phyloP scores from a whole-genome alignment of 2,329 filamentous ascomycete species.

The Penicillium sp. region DNA sequence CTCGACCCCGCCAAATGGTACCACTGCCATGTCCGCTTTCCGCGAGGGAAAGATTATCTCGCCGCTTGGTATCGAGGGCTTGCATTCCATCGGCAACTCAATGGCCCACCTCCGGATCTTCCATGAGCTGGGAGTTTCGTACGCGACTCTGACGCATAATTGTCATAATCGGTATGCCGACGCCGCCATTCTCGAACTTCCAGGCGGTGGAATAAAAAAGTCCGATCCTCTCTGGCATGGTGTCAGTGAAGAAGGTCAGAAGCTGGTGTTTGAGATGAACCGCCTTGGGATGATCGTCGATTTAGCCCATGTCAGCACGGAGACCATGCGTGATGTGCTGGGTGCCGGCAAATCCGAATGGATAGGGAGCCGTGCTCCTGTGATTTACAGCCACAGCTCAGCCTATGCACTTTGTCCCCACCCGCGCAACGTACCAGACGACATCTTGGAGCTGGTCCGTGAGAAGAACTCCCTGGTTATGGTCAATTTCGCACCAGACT shows the following conservation, averaged over 20 bases:
- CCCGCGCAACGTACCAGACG: conserved; percentile 84
- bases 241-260: conserved; percentile 66
- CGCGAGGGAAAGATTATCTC: conserved; percentile 66
- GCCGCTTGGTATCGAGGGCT: conserved; percentile 76
- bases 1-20: conserved; percentile 56
- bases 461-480: conserved; percentile 74
- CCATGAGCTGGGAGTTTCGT: conserved; percentile 75
- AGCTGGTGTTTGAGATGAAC: conserved; percentile 85
- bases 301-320: conserved; percentile 71
- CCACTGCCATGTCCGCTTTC: conserved; percentile 62
- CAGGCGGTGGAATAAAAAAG: conserved; percentile 37
- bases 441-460: conserved; percentile 75
- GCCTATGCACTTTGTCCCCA: conserved; percentile 79
- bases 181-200: conserved; percentile 60
- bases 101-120: conserved; percentile 66
- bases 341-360: conserved; percentile 59
- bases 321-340: conserved; percentile 83
- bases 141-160: conserved; percentile 87
- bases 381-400: conserved; percentile 88
- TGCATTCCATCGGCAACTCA: conserved; percentile 90
- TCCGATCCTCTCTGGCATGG: conserved; percentile 53
- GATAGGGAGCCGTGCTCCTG: conserved; percentile 72
- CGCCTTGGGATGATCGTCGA: conserved; percentile 93
- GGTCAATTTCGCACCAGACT: conserved; percentile 84
- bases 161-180: conserved; percentile 90